These are phyloP conservation scores for Leptographium flavum DNA, from an alignment of 2,329 filamentous ascomycete species.

Conservation along the genomic window DNA sequence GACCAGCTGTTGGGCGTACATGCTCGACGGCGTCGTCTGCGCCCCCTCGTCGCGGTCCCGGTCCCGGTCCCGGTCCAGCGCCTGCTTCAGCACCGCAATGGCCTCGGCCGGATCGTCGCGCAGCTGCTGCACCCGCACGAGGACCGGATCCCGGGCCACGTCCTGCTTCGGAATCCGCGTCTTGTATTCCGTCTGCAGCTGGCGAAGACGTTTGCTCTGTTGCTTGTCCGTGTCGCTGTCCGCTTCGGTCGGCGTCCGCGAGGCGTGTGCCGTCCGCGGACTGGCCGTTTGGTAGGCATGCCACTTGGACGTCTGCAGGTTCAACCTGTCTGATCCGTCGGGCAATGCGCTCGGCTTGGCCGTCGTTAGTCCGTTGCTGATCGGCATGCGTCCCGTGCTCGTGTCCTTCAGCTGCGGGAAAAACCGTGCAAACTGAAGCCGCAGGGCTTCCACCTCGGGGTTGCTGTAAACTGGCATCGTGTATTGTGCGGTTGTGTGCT, in stretches of 20 bases:
- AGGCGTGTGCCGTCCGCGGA: not conserved
- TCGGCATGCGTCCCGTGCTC: not conserved
- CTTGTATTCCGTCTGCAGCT: not conserved
- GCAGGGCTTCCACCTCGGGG: not conserved
- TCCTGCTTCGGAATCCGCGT: not conserved
- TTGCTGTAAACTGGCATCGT: not conserved
- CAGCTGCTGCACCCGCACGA: not conserved
- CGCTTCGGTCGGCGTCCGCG: not conserved
- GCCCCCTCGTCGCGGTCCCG: too few relatives aligned
- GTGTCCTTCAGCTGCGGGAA: not conserved
- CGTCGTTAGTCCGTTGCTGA: not conserved
- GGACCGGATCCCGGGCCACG: not conserved
- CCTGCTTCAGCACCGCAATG: not conserved
- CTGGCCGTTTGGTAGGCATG: not conserved
- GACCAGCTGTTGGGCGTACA: not conserved
- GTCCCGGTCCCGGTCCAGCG: not conserved
- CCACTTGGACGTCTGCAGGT: constrained; percentile 4
- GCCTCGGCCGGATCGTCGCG: not conserved
- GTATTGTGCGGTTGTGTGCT: too few relatives aligned
- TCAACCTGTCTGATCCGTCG: not conserved
- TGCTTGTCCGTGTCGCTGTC: not conserved
- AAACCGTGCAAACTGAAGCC: not conserved
- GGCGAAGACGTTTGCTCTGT: not conserved
- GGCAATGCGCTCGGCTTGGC: not conserved
- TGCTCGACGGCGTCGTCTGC: not conserved